Evolutionary conservation across 2,329 filamentous ascomycete genomes (phyloP).

Genomic region (Fusarium torulosum): DNA sequence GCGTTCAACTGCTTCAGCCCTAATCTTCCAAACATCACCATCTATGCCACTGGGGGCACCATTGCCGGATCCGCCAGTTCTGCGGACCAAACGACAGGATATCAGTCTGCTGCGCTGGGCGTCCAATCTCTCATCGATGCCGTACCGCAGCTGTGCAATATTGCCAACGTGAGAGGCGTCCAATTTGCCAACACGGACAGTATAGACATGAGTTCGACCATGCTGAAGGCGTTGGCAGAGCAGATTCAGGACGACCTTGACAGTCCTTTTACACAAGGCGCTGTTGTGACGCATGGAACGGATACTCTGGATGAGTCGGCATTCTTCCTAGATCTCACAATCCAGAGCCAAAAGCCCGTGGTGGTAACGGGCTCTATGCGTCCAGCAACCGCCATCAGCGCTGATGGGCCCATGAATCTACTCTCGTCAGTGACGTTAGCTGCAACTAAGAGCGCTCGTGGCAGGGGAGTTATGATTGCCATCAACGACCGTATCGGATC

Average conservation of each 20-base stretch:
- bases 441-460: conserved; percentile 56
- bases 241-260: conserved; percentile 63
- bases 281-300: conserved; percentile 74
- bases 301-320: conserved; percentile 74
- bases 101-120: conserved; percentile 59
- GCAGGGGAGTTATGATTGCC: conserved; percentile 69
- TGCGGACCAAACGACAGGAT: conserved; percentile 61
- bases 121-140: conserved; percentile 65
- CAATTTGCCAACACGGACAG: conserved; percentile 65
- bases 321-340: conserved; percentile 71
- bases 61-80: conserved; percentile 66
- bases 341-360: conserved; percentile 69
- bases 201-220: conserved; percentile 60
- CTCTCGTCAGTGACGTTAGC: conserved; percentile 71
- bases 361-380: conserved; percentile 73
- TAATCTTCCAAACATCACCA: conserved; percentile 66
- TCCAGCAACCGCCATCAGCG: conserved; percentile 71
- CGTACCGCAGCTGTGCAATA: conserved; percentile 66
- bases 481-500: conserved; percentile 71
- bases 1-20: conserved; percentile 47
- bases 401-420: conserved; percentile 73
- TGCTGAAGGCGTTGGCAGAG: conserved; percentile 62
- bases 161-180: conserved; percentile 66
- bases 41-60: conserved; percentile 70
- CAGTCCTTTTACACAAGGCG: conserved; percentile 58